These are phyloP conservation scores for Plenodomus lindquistii DNA, from an alignment of 2,329 filamentous ascomycete species.

Conservation along the genomic window DNA sequence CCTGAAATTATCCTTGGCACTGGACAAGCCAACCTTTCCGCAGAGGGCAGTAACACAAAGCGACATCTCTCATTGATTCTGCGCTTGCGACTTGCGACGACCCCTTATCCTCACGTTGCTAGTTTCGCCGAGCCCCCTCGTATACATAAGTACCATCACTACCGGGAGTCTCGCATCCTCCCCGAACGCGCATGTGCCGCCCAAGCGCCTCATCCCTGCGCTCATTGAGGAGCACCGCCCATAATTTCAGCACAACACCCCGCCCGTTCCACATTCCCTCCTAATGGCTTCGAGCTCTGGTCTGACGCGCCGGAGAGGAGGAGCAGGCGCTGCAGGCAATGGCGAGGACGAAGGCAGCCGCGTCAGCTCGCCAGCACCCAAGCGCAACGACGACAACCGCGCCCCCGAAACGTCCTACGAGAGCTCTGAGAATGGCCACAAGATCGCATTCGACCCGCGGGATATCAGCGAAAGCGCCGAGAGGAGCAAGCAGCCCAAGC, in stretches of 20 bases:
- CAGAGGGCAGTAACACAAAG: constrained; percentile 30
- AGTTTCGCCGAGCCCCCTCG: constrained; percentile 12
- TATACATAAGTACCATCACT: constrained; percentile 9
- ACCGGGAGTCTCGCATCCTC: constrained; percentile 16
- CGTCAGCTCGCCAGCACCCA: constrained; percentile 66
- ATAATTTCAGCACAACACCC: constrained; percentile 37
- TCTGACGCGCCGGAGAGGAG: constrained; percentile 71
- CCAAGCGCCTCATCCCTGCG: constrained; percentile 40
- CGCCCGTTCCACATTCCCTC: constrained; percentile 33
- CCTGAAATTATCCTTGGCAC: constrained; percentile 21
- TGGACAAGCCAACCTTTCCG: constrained; percentile 14
- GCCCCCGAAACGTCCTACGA: constrained; percentile 82
- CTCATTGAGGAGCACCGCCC: constrained; percentile 37
- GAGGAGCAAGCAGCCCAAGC: constrained; percentile 94
- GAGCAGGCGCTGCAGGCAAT: constrained; percentile 61
- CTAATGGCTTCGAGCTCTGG: constrained; percentile 71
- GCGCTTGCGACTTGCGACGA: constrained; percentile 20
- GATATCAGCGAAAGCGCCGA: constrained; percentile 97
- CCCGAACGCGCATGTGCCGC: constrained; percentile 37
- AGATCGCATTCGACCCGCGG: constrained; percentile 95
- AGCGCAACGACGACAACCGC: constrained; percentile 61
- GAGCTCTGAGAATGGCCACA: constrained; percentile 91
- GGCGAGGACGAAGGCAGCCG: constrained; percentile 66
- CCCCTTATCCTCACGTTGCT: constrained; percentile 20
- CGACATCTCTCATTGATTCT: constrained; percentile 24